Evolutionary conservation across 768 basidiomycete genomes (phyloP).

Genomic region (Podaxis sp.): DNA sequence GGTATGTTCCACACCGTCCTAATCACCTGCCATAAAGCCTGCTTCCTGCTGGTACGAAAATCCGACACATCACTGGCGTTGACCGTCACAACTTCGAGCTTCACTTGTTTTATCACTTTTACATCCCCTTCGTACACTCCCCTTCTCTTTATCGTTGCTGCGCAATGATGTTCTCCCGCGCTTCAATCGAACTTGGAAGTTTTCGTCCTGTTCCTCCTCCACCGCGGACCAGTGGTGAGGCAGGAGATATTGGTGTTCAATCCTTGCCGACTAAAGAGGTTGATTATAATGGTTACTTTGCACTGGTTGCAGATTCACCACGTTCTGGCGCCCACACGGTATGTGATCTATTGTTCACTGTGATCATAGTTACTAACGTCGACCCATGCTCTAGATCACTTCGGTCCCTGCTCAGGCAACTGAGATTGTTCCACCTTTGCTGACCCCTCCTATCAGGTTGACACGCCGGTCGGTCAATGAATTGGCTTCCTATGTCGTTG

Average conservation of each 20-base stretch:
- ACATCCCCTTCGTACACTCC: background rate
- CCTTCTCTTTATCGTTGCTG: background rate
- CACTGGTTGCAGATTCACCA: background rate
- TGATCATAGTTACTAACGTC: background rate
- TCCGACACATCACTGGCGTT: background rate
- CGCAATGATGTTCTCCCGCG: constrained; percentile 9
- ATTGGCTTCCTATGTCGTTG: background rate
- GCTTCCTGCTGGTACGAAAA: background rate
- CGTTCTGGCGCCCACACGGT: background rate
- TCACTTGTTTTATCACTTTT: background rate
- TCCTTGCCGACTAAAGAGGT: background rate
- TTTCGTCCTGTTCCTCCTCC: background rate
- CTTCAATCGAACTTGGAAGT: constrained; percentile 13
- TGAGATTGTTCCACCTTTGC: background rate
- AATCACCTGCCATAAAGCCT: background rate
- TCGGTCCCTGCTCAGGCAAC: background rate
- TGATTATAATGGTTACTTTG: background rate
- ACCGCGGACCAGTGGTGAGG: constrained; percentile 3
- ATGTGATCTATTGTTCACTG: background rate
- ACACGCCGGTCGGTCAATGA: background rate
- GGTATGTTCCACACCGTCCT: background rate
- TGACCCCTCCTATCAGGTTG: background rate
- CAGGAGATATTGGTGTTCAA: constrained; percentile 5
- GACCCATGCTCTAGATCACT: background rate
- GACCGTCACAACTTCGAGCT: background rate